Base-by-base conservation (phyloP, 495 filamentous ascomycete genomes). In the Penicillium cataractarum region DNA sequence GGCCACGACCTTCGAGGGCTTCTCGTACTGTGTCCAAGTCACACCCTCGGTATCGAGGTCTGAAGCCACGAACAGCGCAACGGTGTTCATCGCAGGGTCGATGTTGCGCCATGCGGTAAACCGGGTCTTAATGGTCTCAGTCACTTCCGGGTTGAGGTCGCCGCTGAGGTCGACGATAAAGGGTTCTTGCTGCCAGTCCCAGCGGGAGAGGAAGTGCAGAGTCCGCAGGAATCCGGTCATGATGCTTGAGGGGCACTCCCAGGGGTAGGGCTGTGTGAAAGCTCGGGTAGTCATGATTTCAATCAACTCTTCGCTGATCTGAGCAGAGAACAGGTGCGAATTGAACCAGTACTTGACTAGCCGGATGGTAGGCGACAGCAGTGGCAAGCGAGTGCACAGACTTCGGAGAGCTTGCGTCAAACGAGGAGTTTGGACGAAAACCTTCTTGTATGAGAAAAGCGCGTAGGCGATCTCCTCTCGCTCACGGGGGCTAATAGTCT, bases 261-360 rank as follows among this genome's bases (percentile, higher is more conserved):
- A 97, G 0, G 94, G 92, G 61, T 92, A 87, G 0, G 92, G 90
- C 35, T 88, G 85, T n/a, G 93, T 76, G 73, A 97, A 99, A 35
- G 84, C 82, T 39, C 86, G 88, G 6, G 87, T 81, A 15, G 86
- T 88, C 40, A 95, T 73, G 35, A 98, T 83, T 74, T 99, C 95
- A 57, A 97, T 83, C 31, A 97, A 73, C 69, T 94, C 92, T 22
- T 92, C 87, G 31, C 80, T 81, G 69, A 98, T 79, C 65, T 97
- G 90, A 31, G 78, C 80, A 0, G 84, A 82, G 22, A 99, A 86
- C 44, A 95, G 87, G 65, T 99, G 95, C 1, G 83, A 82, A 64
- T 85, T 84, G 69, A 97, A 95, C 95, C 95, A 99, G 65, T 86
- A 81, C 75, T 98, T 98, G 37, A 91, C 78, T 6, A 97, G 82